Evolutionary conservation across 164 flowering plant species (phyloP).

Genomic region (Stephania yunnanensis): DNA sequence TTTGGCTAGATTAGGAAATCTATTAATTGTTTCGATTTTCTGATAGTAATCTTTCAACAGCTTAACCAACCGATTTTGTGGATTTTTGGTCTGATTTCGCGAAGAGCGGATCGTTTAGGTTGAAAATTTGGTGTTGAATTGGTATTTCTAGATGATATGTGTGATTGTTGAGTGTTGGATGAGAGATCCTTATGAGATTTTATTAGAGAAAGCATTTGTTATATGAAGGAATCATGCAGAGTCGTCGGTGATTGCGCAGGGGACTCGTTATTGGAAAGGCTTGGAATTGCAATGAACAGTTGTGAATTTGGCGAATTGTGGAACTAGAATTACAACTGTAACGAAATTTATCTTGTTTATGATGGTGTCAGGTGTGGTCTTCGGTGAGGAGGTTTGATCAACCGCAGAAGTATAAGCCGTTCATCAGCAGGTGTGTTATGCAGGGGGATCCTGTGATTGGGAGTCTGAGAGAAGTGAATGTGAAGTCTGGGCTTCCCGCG

Average conservation of each 20-base stretch:
- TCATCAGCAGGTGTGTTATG: conserved; percentile 66
- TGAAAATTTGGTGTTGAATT: background rate
- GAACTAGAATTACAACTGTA: background rate
- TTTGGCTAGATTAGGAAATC: background rate
- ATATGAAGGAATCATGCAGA: background rate
- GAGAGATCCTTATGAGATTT: conserved; percentile 11
- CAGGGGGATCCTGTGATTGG: conserved; percentile 75
- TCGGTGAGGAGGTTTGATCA: conserved; percentile 88
- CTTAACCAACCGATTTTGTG: background rate
- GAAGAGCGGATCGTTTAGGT: background rate
- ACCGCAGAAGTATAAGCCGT: conserved; percentile 85
- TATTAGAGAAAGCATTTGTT: conserved; percentile 7
- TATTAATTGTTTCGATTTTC: background rate
- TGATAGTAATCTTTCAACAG: background rate
- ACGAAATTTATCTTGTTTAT: conserved; percentile 9
- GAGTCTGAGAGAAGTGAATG: conserved; percentile 81
- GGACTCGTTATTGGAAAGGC: conserved; percentile 18
- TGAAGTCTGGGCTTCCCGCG: conserved; percentile 85
- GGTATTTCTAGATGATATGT: background rate
- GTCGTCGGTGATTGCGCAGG: background rate
- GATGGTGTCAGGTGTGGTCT: conserved; percentile 63
- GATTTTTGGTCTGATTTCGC: background rate
- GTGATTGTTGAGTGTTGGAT: background rate
- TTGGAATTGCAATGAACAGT: conserved; percentile 10
- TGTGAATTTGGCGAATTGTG: background rate